A percentile compares a stretch with the other conserved stretches of the same genome.
phyloP scores from a whole-genome alignment of 202 grass and related monocot species.

The Digitaria exilis region DNA sequence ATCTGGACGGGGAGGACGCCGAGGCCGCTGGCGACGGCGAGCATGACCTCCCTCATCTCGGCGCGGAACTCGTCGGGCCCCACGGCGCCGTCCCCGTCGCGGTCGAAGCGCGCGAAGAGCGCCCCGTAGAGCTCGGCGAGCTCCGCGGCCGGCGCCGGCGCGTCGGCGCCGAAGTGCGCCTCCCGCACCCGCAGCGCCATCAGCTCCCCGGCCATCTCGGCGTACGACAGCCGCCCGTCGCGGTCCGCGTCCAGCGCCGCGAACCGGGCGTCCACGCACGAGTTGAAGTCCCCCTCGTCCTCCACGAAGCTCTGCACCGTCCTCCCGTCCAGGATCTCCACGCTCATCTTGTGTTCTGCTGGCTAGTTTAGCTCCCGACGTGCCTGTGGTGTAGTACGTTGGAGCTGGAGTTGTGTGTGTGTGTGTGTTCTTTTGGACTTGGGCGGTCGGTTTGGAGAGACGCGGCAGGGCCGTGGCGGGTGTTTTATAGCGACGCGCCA shows the following conservation, averaged over 20 bases:
- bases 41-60: conserved; percentile 83
- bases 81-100: conserved; percentile 62
- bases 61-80: conserved; percentile 65
- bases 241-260: conserved; percentile 56
- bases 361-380: not conserved
- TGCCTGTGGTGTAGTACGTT: not conserved
- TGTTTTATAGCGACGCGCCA: conserved; percentile 39
- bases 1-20: conserved; percentile 71
- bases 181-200: conserved; percentile 59
- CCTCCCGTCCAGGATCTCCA: conserved; percentile 66
- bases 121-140: conserved; percentile 27
- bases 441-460: conserved; percentile 30
- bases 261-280: conserved; percentile 52
- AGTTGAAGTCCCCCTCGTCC: conserved; percentile 59
- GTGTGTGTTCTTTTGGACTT: not conserved
- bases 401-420: too few species aligned
- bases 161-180: conserved; percentile 56
- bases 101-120: conserved; percentile 64
- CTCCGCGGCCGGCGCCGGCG: conserved; percentile 43
- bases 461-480: not conserved
- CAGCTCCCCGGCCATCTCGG: conserved; percentile 71
- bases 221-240: conserved; percentile 61
- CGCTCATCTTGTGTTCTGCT: conserved; percentile 54
- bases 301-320: conserved; percentile 69
- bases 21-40: conserved; percentile 64